phyloP scores from a whole-genome alignment of 2,329 filamentous ascomycete species.

The Apiospora hydei region DNA sequence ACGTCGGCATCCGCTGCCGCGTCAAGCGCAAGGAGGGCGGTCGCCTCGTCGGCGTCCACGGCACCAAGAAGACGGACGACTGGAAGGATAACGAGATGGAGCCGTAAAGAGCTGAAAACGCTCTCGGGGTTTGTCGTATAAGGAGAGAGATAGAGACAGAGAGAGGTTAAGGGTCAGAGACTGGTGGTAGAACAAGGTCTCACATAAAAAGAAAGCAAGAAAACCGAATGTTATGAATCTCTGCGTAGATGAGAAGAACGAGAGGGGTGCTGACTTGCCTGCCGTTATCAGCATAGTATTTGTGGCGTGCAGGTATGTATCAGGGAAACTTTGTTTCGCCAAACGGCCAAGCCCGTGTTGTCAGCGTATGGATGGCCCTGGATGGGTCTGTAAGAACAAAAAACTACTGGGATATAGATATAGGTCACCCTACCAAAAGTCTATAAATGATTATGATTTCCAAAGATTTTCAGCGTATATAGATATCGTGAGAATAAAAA shows the following conservation, averaged over 20 bases:
- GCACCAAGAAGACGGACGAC: slow-evolving; percentile 51
- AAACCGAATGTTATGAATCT: background rate
- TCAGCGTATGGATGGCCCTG: background rate
- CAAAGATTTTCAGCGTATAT: background rate
- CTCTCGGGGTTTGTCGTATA: background rate
- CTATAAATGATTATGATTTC: too few relatives aligned
- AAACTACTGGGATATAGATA: slow-evolving; percentile 11
- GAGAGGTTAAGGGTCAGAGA: background rate
- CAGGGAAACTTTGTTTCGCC: background rate
- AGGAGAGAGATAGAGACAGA: background rate
- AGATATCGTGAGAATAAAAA: background rate
- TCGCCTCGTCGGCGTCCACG: slow-evolving; percentile 59
- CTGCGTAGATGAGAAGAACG: background rate
- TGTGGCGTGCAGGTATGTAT: background rate
- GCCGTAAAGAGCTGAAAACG: slow-evolving; percentile 50
- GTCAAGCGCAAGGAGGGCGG: slow-evolving; percentile 90
- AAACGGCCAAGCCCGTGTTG: background rate
- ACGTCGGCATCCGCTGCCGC: slow-evolving; percentile 88
- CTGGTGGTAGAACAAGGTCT: background rate
- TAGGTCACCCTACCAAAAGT: background rate
- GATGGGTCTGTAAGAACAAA: slow-evolving; percentile 1
- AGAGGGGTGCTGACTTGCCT: background rate
- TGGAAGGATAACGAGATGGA: slow-evolving; percentile 77
- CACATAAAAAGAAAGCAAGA: background rate
- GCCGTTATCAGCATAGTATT: background rate